Base-by-base conservation (phyloP, 2,329 filamentous ascomycete species). In the Calonectria pseudoreteaudii region DNA sequence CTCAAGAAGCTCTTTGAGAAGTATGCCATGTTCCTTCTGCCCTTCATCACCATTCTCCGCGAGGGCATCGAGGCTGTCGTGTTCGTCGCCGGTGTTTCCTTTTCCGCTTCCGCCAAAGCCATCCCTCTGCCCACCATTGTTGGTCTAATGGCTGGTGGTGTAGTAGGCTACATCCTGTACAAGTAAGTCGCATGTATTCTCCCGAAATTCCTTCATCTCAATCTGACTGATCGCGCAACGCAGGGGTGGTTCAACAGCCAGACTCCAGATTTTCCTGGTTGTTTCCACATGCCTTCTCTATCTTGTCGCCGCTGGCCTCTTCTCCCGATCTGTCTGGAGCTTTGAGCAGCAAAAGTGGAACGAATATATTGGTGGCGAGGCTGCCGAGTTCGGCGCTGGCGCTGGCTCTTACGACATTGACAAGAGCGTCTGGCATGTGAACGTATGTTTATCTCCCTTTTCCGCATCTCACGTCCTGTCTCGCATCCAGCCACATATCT, bases 51-150 rank as follows among this genome's bases (percentile, higher is more conserved):
- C 0, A 93, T 97, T n/a, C 86, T 98, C 18, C 89, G 95, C 44
- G 95, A 98, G 83, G 95, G 95, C 3, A 90, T 98, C 36, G 95
- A 98, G 83, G 94, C 94, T 0, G 93, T 98, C 44, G 90, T 98
- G 30, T 98, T 97, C 83, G 92, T 97, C 68, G 94, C 94, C 20
- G 95, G 95, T 26, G 95, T 98, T 6, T 93, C 93, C 4, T 92
- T 98, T 69, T 91, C 92, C 0, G 87, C 94, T 4, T 94, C 95
- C 0, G 94, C 94, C 2, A 91, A 90, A 8, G 89, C 95, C 0
- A 94, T 98, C 66, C 95, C 95, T 3, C 85, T 98, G 7, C 91
- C 95, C 0, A 93, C 95, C 3, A 84, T 97, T 26, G 88, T 91
- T 23, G 95, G 95, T 0, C 84, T 98, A 20, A 80, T 90, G 3